These are phyloP conservation scores for Colletotrichum sp. DNA, from an alignment of 2,329 filamentous ascomycete genomes.

Conservation along the genomic window DNA sequence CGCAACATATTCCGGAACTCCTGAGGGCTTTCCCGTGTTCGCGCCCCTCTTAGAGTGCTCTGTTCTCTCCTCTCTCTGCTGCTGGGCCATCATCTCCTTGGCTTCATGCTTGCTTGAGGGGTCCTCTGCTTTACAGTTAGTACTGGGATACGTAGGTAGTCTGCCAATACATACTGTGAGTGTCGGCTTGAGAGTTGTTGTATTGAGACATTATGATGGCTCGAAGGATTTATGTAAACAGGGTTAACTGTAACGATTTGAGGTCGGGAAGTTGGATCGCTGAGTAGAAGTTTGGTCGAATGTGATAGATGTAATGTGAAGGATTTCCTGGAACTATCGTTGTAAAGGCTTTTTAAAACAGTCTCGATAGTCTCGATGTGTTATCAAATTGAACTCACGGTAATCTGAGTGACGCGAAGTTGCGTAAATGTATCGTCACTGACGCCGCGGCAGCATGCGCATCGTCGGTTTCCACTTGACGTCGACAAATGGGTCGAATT, in stretches of 20 bases:
- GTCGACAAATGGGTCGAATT: neutral
- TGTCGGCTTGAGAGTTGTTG: neutral
- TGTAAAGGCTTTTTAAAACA: neutral
- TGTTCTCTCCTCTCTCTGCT: neutral
- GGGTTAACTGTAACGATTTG: neutral
- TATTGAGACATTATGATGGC: neutral
- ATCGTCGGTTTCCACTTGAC: neutral
- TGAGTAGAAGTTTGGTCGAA: neutral
- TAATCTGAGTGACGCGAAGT: neutral
- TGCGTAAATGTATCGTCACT: neutral
- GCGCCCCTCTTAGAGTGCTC: slow-evolving; percentile 10
- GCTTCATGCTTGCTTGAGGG: neutral
- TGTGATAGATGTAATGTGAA: neutral
- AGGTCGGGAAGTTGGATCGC: neutral
- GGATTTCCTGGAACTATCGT: neutral
- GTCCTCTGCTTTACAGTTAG: neutral
- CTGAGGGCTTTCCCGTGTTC: neutral
- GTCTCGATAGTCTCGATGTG: neutral
- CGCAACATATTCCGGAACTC: neutral
- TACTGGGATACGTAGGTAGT: neutral
- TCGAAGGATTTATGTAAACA: neutral
- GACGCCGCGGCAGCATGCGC: neutral
- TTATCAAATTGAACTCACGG: too few relatives aligned
- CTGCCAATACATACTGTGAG: neutral
- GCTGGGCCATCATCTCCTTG: neutral